Base-by-base conservation (phyloP, 331 rosid species). In the Quercus lobata region DNA sequence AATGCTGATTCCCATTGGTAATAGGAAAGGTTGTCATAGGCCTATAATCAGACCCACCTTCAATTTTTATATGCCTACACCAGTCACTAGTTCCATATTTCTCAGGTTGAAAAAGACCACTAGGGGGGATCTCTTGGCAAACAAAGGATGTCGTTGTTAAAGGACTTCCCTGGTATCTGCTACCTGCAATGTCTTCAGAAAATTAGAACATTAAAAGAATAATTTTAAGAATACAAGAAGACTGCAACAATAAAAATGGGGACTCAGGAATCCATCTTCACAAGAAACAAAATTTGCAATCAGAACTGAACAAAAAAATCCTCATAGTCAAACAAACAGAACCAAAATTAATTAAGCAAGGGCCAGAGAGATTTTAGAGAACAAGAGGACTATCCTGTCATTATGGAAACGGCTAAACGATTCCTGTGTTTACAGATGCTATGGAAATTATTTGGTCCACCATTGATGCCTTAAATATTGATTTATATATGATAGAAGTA, bases 121-220 rank as follows among this genome's bases (percentile, higher is more conserved):
- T 41, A 4, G 93, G 91, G 68, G 88, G 84, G 74, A 90, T 77
- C 29, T 94, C 97, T 49, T 86, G 91, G 89, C 87, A 84, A 74
- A 92, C 84, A 73, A 89, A 90, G 69, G 98, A 87, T 10, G 93
- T 66, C 11, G 87, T 56, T 32, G 87, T 21, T 54, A 81, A 76
- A 74, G 83, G 70, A 80, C 80, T 78, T 71, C 87, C 94, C 25
- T 83, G 88, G 82, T 79, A 88, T 78, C 86, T 85, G 89, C 77
- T 63, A 63, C 83, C 97, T 92, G 88, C 86, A 84, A 83, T 29
- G 54, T 80, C 62, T 74, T 76, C 72, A 44, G 52, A 49, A 62
- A 22, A 78, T 77, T 74, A 49, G 49, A 76, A 60, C 30, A 19
- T 70, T 68, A 69, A 73, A 71, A 44, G 55, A 69, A 72, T 65